These are phyloP conservation scores for Sporothrix curviconia DNA, from an alignment of 2,329 filamentous ascomycete genomes.

Conservation along the genomic window DNA sequence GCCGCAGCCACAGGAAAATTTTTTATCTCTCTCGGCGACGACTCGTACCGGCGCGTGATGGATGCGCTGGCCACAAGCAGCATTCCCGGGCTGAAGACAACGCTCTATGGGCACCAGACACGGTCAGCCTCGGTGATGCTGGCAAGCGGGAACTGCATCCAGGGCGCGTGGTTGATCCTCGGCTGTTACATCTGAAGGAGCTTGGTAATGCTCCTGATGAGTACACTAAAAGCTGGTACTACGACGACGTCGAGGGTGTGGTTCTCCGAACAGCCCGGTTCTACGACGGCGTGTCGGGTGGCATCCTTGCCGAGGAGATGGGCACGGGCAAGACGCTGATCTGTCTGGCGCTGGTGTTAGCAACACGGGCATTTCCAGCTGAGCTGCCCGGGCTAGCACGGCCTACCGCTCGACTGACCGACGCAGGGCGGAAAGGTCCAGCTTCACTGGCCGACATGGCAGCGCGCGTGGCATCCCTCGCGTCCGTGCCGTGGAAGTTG, in stretches of 20 bases:
- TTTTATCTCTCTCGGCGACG: no score
- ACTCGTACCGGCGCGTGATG: constrained; percentile 47
- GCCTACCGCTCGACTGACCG: not conserved
- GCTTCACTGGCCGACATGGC: constrained; percentile 65
- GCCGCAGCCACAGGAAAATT: constrained; percentile 54
- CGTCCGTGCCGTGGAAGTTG: constrained; percentile 63
- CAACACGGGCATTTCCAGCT: constrained; percentile 64
- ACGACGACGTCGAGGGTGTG: constrained; percentile 56
- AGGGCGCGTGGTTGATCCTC: constrained; percentile 62
- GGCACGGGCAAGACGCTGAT: constrained; percentile 83
- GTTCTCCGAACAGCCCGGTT: constrained; percentile 60
- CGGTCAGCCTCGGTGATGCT: constrained; percentile 78
- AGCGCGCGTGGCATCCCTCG: constrained; percentile 59
- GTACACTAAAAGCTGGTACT: no score
- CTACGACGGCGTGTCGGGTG: constrained; percentile 70
- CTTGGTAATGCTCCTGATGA: no score
- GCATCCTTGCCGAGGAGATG: constrained; percentile 77
- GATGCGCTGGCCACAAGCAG: constrained; percentile 47
- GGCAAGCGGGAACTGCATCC: constrained; percentile 67
- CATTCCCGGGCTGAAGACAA: constrained; percentile 54
- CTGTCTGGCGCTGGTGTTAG: constrained; percentile 66
- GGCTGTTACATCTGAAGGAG: constrained; percentile 47
- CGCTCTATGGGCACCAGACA: constrained; percentile 71
- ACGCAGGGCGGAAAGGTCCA: constrained; percentile 41
- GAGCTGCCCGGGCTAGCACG: constrained; percentile 47